Evolutionary conservation across 208 protist species (phyloP).

Genomic region (Eutreptiella sp.): DNA sequence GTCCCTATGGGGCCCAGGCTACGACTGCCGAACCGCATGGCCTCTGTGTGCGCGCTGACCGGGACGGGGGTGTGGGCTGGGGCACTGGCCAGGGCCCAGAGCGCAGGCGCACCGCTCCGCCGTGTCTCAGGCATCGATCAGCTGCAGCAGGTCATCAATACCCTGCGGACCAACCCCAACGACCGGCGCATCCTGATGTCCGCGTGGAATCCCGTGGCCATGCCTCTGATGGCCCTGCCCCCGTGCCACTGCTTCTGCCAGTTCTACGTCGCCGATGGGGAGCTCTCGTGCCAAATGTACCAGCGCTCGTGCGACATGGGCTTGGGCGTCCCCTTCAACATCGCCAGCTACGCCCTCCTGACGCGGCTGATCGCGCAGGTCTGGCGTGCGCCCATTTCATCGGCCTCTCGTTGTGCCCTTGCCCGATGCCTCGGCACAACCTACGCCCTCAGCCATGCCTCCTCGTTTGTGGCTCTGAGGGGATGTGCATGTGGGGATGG

Average conservation of each 20-base stretch:
- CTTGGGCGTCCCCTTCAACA: conserved; percentile 98
- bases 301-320: conserved; percentile 91
- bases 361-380: conserved; percentile 83
- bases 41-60: too few species aligned
- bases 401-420: too few species aligned
- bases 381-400: too few species aligned
- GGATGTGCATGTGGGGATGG: too few species aligned
- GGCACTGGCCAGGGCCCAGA: conserved; percentile 27
- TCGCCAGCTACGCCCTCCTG: conserved; percentile 93
- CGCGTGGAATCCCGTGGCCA: conserved; percentile 92
- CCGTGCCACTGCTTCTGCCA: conserved; percentile 96
- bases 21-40: too few species aligned
- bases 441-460: too few species aligned
- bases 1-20: too few species aligned
- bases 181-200: conserved; percentile 90
- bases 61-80: too few species aligned
- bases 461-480: too few species aligned
- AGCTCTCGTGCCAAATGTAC: conserved; percentile 90
- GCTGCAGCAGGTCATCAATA: conserved; percentile 80
- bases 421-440: too few species aligned
- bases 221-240: conserved; percentile 93
- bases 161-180: conserved; percentile 83
- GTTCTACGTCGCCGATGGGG: conserved; percentile 89
- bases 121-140: conserved; percentile 97
- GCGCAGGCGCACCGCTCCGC: too few species aligned